phyloP scores from a whole-genome alignment of 1,284 basidiomycete species.

The Trametes sp. region DNA sequence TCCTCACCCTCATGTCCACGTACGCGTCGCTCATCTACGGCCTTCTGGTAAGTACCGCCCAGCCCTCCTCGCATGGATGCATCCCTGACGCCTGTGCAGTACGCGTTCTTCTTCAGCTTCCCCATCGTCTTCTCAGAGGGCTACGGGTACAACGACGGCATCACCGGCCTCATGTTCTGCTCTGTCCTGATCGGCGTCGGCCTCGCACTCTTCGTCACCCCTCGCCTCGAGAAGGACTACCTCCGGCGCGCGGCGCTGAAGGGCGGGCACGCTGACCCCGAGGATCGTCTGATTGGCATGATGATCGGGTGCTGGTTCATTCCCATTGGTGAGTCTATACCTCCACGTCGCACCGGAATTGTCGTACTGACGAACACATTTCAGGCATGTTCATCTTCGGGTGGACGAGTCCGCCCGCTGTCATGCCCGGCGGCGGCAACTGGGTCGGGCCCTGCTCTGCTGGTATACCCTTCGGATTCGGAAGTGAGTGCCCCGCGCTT shows the following conservation, averaged over 20 bases:
- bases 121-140: conserved; percentile 61
- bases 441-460: conserved; percentile 55
- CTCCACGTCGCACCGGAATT: not conserved
- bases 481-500: conserved; percentile 44
- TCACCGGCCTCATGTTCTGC: conserved; percentile 72
- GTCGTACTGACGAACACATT: not conserved
- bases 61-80: fast-evolving
- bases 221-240: conserved; percentile 46
- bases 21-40: conserved; percentile 77
- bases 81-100: conserved; percentile 3
- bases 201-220: conserved; percentile 57
- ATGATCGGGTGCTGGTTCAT: conserved; percentile 61
- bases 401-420: conserved; percentile 45
- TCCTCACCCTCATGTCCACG: conserved; percentile 72
- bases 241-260: conserved; percentile 47
- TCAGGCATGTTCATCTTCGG: conserved; percentile 51
- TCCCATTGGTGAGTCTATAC: conserved; percentile 17
- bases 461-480: conserved; percentile 58
- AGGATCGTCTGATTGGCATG: conserved; percentile 57
- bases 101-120: conserved; percentile 67
- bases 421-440: conserved; percentile 43
- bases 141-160: conserved; percentile 61
- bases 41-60: conserved; percentile 48
- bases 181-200: conserved; percentile 77
- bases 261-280: conserved; percentile 56